Base-by-base conservation (phyloP, 805 yeast genomes). In the Ogataea ramenticola region DNA sequence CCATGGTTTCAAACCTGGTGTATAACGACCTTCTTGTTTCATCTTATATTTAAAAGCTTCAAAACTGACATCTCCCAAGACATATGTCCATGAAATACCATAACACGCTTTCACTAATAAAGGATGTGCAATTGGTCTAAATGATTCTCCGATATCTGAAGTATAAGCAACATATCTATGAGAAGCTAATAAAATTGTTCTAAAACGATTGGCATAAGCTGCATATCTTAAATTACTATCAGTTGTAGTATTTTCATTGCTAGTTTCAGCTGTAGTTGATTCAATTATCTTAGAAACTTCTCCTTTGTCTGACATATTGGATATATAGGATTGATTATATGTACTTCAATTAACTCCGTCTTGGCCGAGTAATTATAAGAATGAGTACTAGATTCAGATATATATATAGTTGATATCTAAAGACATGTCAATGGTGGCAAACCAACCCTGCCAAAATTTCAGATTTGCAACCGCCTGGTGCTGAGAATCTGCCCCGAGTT, bases 81-180 rank as follows among this genome's bases (percentile, higher is more conserved):
- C 70, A 56, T 86, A 86, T 1, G 75, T 64, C 93, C 93, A 86
- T 8, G 89, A 80, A 36, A 86, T 65, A 32, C 79, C 87, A 58
- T 86, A 86, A 26, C 91, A 82, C 3, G 75, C 48, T 14, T 65
- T 70, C 17, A 86, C 93, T n/a, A 82, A 46, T 30, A 53, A 50
- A 1, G 90, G 89, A 53, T 79, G 82, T 4, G 86, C 90, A 11
- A 86, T 82, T 1, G 93, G 93, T 43, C 95, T 71, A 65, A 86
- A 86, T 11, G 90, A 82, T 57, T 86, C 95, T 29, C 95, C 95
- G 53, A 86, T 79, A 58, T 86, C 95, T 0, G 90, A 82, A 2
- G 95, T 85, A 62, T 86, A 86, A 1, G 95, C 95, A 22, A 86
- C 86, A 55, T 86, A 86, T 54, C 95, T 66, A 57, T 83, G 91